These are phyloP conservation scores for Geotrichum aggregatum DNA, from an alignment of 1,139 yeast genomes.

Conservation along the genomic window DNA sequence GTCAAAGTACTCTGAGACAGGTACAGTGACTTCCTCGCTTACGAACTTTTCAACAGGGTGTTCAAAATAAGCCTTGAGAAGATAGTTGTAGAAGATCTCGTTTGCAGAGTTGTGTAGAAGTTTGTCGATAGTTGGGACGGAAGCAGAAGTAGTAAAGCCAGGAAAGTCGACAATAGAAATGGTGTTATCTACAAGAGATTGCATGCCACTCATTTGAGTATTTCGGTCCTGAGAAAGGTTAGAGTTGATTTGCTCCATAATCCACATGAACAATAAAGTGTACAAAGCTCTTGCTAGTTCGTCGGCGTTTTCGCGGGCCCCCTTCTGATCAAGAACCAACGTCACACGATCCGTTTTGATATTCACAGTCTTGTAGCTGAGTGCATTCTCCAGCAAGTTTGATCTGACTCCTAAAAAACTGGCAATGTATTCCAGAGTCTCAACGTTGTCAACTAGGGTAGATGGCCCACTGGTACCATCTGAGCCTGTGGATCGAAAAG, in stretches of 20 bases:
- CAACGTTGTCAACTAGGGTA: slow-evolving; percentile 40
- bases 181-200: slow-evolving; percentile 38
- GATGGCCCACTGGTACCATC: slow-evolving; percentile 40
- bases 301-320: slow-evolving; percentile 44
- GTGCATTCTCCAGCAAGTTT: slow-evolving; percentile 39
- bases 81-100: slow-evolving; percentile 41
- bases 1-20: slow-evolving; percentile 41
- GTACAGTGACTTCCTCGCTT: slow-evolving; percentile 41
- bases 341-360: slow-evolving; percentile 43
- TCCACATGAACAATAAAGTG: slow-evolving; percentile 42
- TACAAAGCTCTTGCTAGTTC: slow-evolving; percentile 44
- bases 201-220: slow-evolving; percentile 23
- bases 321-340: slow-evolving; percentile 41
- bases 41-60: slow-evolving; percentile 40
- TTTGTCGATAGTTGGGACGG: slow-evolving; percentile 40
- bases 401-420: slow-evolving; percentile 42
- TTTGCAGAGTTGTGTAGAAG: slow-evolving; percentile 43
- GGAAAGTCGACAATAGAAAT: slow-evolving; percentile 43
- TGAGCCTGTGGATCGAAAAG: slow-evolving; percentile 37
- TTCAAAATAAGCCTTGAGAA: slow-evolving; percentile 40
- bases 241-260: slow-evolving; percentile 40
- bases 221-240: slow-evolving; percentile 36
- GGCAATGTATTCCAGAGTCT: slow-evolving; percentile 39
- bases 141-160: slow-evolving; percentile 39
- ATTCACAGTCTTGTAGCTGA: slow-evolving; percentile 41